These are phyloP conservation scores for Oryza longistaminata DNA, from an alignment of 176 grass and related monocot species.

Conservation along the genomic window DNA sequence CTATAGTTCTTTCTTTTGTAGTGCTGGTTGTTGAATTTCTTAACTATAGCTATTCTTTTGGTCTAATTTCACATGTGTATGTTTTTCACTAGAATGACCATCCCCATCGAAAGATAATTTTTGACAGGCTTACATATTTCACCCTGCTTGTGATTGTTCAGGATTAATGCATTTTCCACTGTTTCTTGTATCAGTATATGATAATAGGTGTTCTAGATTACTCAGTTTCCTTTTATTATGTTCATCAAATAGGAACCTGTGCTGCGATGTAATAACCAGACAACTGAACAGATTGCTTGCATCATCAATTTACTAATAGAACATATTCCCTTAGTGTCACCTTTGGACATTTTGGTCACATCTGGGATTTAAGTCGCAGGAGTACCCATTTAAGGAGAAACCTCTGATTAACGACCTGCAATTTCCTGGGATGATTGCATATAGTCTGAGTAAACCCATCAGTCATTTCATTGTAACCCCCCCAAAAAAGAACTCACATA, in stretches of 20 bases:
- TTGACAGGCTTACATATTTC: slow-evolving; percentile 29
- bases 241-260: not conserved
- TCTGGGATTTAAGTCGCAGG: not conserved
- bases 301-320: not conserved
- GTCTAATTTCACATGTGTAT: slow-evolving; percentile 43
- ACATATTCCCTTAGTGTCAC: not conserved
- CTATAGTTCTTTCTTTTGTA: slow-evolving; percentile 32
- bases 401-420: not conserved
- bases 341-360: not conserved
- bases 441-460: not conserved
- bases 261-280: not conserved
- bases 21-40: slow-evolving; percentile 33
- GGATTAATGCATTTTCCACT: slow-evolving; percentile 1
- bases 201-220: not conserved
- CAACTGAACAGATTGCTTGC: not conserved
- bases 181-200: not conserved
- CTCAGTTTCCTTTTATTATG: not conserved
- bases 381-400: not conserved
- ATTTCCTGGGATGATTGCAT: slow-evolving; percentile 1
- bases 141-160: slow-evolving; percentile 16
- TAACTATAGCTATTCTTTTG: slow-evolving; percentile 42
- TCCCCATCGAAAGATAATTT: slow-evolving; percentile 31
- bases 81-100: slow-evolving; percentile 36
- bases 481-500: not conserved
- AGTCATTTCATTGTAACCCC: not conserved